Percentiles rank a stretch among this genome's conserved stretches.
phyloP scores from a whole-genome alignment of 2,329 filamentous ascomycete genomes.

The Colletotrichum horii region DNA sequence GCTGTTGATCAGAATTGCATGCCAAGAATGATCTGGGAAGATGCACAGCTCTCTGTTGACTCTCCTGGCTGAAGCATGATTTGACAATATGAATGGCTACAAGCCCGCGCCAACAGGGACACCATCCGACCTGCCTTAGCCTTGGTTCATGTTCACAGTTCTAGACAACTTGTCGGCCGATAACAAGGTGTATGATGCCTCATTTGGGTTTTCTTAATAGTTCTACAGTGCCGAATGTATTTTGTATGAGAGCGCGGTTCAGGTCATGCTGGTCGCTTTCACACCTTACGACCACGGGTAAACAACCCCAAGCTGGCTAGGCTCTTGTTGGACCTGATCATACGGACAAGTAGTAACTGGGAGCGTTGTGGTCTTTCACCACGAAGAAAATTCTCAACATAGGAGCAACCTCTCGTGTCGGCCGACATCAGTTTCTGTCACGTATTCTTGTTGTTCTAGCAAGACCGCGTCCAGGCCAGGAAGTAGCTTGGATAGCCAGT shows the following conservation, averaged over 20 bases:
- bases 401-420: neutral
- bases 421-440: neutral
- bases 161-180: neutral
- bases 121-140: neutral
- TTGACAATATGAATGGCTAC: neutral
- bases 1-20: neutral
- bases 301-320: neutral
- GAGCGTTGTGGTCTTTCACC: too few species aligned
- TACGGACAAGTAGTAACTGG: too few species aligned
- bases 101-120: neutral
- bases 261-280: neutral
- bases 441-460: neutral
- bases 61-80: neutral
- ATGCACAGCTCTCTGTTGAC: neutral
- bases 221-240: neutral
- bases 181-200: neutral
- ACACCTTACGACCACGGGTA: accelerated
- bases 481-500: neutral
- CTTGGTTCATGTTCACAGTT: neutral
- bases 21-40: neutral
- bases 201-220: neutral
- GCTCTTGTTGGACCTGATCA: neutral
- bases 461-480: accelerated
- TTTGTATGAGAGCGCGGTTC: neutral
- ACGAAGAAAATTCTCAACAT: neutral